Evolutionary conservation across 2,329 filamentous ascomycete species (phyloP), one percentile per base, ranked within the genome.

Genomic region (Chaetomium globosum): DNA sequence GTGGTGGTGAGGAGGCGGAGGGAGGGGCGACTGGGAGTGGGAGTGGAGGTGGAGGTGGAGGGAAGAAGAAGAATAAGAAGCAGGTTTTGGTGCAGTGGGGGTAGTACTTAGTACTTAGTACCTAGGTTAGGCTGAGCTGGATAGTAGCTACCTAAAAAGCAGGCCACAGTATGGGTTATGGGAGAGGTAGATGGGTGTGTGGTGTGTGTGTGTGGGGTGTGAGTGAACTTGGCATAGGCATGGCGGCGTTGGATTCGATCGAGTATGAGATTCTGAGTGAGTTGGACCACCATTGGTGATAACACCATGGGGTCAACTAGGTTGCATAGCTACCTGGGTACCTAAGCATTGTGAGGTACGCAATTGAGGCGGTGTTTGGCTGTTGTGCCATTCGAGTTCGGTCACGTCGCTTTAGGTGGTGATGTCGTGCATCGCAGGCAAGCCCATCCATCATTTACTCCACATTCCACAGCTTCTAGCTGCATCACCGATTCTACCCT

Each of bases 1-100:
- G 21, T 2, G 36, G 36, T 16, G 13, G 28, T 5, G 36, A 58
- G 16, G 39, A 58, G 23, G 30, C 12, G 4, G 28, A 26, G 73
- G 72, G 69, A 5, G 74, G 74, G 26, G 73, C 13, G 61, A 54
- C 72, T 57, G 28, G 83, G 82, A 68, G 80, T 54, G 26, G 26
- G 26, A 12, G 7, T 30, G 51, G 51, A 4, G 36, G 39, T 7
- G 56, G 36, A n/a, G 83, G 82, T 68, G 80, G n/a, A n/a, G n/a
- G 80, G 0, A 86, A 85, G 73, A 87, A 85, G 75, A 86, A 87
- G 76, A 83, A 82, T 21, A 87, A 87, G 74, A 88, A 87, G 74
- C 80, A 86, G 73, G 84, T 89, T 8, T 74, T 88, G 57, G 83
- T 86, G 51, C 82, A 85, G 71, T 88, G 85, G 86, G 86, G 85